phyloP scores from a whole-genome alignment of 306 rosid genomes.

The Castanea sativa region DNA sequence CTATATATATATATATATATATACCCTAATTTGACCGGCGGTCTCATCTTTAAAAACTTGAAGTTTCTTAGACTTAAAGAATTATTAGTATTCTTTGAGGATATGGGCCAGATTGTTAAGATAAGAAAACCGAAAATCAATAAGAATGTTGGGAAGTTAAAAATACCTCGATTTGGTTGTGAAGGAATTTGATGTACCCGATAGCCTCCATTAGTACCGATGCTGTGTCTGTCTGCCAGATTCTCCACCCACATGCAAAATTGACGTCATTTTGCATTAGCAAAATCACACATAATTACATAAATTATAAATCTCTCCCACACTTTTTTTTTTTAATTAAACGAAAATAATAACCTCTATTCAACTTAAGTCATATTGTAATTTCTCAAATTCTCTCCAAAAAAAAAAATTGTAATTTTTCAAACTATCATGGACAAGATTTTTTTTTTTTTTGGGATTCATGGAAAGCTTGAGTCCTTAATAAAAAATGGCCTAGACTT shows the following conservation, averaged over 20 bases:
- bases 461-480: no score
- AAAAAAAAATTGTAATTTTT: no score
- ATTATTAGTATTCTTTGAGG: neutral
- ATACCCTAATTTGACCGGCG: neutral
- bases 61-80: neutral
- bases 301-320: neutral
- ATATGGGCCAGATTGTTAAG: neutral
- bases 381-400: no score
- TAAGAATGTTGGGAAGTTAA: neutral
- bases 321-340: neutral
- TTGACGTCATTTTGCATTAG: neutral
- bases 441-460: no score
- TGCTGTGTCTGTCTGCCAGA: conserved; percentile 79
- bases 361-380: no score
- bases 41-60: neutral
- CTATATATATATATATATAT: no score
- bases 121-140: conserved; percentile 1
- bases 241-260: conserved; percentile 15
- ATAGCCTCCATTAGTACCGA: conserved; percentile 64
- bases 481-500: no score
- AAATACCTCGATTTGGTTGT: conserved; percentile 85
- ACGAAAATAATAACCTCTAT: neutral
- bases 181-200: conserved; percentile 74
- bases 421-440: no score
- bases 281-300: neutral